These are phyloP conservation scores for Bipolaris bicolor DNA, from an alignment of 2,329 filamentous ascomycete genomes.

Conservation along the genomic window DNA sequence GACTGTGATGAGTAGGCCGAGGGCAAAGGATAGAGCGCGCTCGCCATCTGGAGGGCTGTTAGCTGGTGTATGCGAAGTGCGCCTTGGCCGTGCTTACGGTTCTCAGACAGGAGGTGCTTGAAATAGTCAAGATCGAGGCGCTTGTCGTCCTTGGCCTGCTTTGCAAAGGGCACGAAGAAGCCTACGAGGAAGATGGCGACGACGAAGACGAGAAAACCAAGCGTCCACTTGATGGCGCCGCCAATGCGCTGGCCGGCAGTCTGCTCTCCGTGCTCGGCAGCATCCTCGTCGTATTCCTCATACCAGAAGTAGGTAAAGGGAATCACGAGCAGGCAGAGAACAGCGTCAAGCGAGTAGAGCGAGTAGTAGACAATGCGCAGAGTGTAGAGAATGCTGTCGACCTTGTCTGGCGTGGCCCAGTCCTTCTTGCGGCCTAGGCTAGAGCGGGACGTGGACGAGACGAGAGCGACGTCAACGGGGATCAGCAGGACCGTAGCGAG, in stretches of 20 bases:
- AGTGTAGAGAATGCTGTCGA: conserved; percentile 78
- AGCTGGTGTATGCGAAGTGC: conserved; percentile 15
- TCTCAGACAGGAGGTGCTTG: conserved; percentile 80
- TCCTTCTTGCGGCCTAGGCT: conserved; percentile 84
- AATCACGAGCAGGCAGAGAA: conserved; percentile 86
- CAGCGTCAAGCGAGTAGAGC: conserved; percentile 87
- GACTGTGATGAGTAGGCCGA: conserved; percentile 86
- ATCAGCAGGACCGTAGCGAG: conserved; percentile 91
- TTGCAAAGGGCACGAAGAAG: conserved; percentile 88
- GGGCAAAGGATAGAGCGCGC: conserved; percentile 85
- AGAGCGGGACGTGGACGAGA: conserved; percentile 83
- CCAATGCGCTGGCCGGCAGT: conserved; percentile 73
- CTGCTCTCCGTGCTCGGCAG: conserved; percentile 77
- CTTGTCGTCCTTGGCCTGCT: conserved; percentile 63
- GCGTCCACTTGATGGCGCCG: conserved; percentile 89
- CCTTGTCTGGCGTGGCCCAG: conserved; percentile 85
- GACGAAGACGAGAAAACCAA: conserved; percentile 80
- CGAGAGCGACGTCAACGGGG: conserved; percentile 92
- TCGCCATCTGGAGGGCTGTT: conserved; percentile 69
- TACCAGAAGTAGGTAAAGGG: conserved; percentile 99
- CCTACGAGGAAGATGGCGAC: conserved; percentile 87
- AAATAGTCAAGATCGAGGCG: conserved; percentile 90
- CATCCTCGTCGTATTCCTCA: conserved; percentile 94
- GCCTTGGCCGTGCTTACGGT: conserved; percentile 61
- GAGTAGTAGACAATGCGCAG: conserved; percentile 91